Base-by-base conservation (phyloP, 2,329 filamentous ascomycete species). In the Coniella vitis region DNA sequence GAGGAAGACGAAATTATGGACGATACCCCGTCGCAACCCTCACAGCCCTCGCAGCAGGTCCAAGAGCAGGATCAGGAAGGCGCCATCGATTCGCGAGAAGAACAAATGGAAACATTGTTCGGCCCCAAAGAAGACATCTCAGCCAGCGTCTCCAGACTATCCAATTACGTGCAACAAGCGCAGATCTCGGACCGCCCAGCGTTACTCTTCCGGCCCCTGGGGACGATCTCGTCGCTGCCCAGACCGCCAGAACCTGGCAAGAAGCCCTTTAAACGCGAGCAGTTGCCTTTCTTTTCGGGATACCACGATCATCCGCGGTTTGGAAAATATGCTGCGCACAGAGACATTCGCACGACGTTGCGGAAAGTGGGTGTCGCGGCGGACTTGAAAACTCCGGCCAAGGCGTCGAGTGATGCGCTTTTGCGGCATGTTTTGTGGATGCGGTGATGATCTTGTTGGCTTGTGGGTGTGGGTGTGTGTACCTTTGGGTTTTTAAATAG, bases 181-280 rank as follows among this genome's bases (percentile, higher is more conserved):
- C 49, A 48, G 5, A 56, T 54, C 22, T 48, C 45, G 1, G 48
- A 49, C n/a, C 55, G 43, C 19, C 55, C 55, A 36, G 49, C 40
- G 20, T 52, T 44, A 20, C n/a, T 38, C 12, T 38, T 19, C 48
- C 48, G 51, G 39, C 51, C 12, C 3, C 46, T 38, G 37, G 29
- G 14, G 7, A 36, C 31, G n/a, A 31, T 35, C 3, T 13, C 45
- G 12, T n/a, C n/a, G n/a, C n/a, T n/a, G n/a, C n/a, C n/a, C n/a
- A n/a, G n/a, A n/a, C n/a, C n/a, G n/a, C n/a, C n/a, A n/a, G n/a
- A n/a, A n/a, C n/a, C n/a, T n/a, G n/a, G n/a, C n/a, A n/a, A n/a
- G n/a, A n/a, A n/a, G n/a, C n/a, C n/a, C n/a, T n/a, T n/a, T n/a
- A n/a, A n/a, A n/a, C n/a, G 51, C 22, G 14, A 32, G 7, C 40